Evolutionary conservation across 1,139 yeast genomes (phyloP).

Genomic region (Lodderomyces margitis): DNA sequence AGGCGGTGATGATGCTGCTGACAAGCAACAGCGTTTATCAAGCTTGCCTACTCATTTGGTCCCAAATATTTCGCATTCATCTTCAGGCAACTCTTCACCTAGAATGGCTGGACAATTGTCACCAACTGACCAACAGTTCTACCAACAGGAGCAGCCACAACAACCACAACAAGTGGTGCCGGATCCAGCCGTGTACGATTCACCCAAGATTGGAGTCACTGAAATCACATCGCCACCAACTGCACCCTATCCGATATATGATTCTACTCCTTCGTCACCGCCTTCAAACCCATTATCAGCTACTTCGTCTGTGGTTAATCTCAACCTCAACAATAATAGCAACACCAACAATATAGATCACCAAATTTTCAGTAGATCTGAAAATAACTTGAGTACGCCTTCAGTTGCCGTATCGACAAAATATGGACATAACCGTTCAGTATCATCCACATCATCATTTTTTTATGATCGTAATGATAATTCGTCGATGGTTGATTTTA

Average conservation of each 20-base stretch:
- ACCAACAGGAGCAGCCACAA: conserved; percentile 1
- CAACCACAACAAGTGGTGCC: conserved; percentile 3
- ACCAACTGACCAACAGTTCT: conserved; percentile 5
- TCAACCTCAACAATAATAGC: conserved; percentile 22
- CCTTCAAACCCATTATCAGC: conserved; percentile 34
- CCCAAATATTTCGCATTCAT: background rate
- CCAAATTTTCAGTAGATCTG: conserved; percentile 26
- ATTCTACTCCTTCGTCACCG: conserved; percentile 28
- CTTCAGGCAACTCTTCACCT: conserved; percentile 1
- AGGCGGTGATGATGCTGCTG: background rate
- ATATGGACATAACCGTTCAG: conserved; percentile 36
- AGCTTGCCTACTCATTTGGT: conserved; percentile 2
- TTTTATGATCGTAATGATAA: conserved; percentile 35
- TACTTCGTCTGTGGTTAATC: conserved; percentile 40
- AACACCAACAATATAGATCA: conserved; percentile 9
- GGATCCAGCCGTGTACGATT: conserved; percentile 7
- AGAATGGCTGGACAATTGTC: conserved; percentile 7
- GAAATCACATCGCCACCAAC: conserved; percentile 5
- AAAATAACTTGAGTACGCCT: conserved; percentile 25
- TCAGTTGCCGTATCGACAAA: conserved; percentile 13
- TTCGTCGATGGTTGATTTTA: conserved; percentile 38
- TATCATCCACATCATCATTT: conserved; percentile 41
- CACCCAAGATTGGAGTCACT: conserved; percentile 4
- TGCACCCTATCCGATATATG: conserved; percentile 19
- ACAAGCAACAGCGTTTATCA: background rate